A percentile compares a stretch with the other conserved stretches of the same genome.
Evolutionary conservation across 2,329 filamentous ascomycete species (phyloP).

Genomic region (Pseudogymnoascus sp.): DNA sequence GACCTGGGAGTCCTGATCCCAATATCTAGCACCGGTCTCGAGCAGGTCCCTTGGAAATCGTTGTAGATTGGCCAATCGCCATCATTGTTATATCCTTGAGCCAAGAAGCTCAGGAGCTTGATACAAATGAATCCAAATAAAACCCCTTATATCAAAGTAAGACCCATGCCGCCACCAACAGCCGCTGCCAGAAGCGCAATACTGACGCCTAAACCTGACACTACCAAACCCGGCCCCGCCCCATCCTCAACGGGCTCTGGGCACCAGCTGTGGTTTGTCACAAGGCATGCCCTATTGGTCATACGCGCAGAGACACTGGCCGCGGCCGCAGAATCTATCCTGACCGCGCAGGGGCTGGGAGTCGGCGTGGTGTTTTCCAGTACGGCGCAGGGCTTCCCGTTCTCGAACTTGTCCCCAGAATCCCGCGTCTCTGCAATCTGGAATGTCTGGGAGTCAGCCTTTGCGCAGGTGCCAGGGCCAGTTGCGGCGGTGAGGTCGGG

Average conservation of each 20-base stretch:
- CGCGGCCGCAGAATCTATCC: neutral
- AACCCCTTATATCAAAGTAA: too few relatives aligned
- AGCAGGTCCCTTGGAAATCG: slow-evolving; percentile 24
- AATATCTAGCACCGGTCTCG: slow-evolving; percentile 14
- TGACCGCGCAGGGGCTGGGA: neutral
- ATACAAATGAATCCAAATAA: too few relatives aligned
- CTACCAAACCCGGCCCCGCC: too few relatives aligned
- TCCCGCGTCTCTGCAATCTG: neutral
- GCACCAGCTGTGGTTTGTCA: too few relatives aligned
- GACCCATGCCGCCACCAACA: too few relatives aligned
- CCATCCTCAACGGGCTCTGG: too few relatives aligned
- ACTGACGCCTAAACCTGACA: too few relatives aligned
- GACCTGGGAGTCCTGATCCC: slow-evolving; percentile 23
- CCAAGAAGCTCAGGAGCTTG: too few relatives aligned
- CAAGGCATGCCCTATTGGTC: too few relatives aligned
- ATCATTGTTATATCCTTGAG: slow-evolving; percentile 25
- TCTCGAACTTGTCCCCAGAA: neutral
- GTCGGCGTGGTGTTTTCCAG: neutral
- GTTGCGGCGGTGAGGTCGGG: neutral
- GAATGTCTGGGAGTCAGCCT: neutral
- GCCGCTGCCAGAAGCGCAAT: too few relatives aligned
- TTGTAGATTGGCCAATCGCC: slow-evolving; percentile 23
- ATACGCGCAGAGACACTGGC: neutral
- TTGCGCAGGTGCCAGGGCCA: neutral
- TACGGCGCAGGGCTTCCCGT: neutral